A percentile compares a stretch with the other conserved stretches of the same genome.
These are phyloP conservation scores for Phytopythium cucurbitacearum DNA, from an alignment of 352 stramenopile genomes.

Conservation along the genomic window DNA sequence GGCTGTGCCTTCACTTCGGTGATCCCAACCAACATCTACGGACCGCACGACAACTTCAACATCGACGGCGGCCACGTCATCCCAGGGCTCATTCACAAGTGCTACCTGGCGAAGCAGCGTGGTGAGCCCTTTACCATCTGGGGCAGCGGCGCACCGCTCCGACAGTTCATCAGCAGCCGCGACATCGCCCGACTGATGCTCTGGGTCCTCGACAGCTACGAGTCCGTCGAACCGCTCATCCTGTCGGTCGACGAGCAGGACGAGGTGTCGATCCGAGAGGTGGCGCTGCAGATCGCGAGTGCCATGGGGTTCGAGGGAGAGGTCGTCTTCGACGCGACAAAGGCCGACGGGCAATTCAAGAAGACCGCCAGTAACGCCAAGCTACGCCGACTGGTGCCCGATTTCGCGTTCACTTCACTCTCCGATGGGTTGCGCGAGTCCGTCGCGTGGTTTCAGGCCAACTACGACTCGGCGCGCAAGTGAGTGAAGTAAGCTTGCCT, in stretches of 20 bases:
- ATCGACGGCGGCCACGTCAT: slow-evolving; percentile 97
- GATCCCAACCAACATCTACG: slow-evolving; percentile 99
- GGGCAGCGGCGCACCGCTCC: slow-evolving; percentile 92
- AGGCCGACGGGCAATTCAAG: slow-evolving; percentile 98
- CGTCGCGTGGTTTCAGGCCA: slow-evolving; percentile 46
- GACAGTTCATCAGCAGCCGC: slow-evolving; percentile 97
- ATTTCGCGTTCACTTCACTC: slow-evolving; percentile 95
- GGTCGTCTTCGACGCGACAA: slow-evolving; percentile 90
- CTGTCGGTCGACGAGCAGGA: slow-evolving; percentile 92
- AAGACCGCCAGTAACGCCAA: slow-evolving; percentile 98
- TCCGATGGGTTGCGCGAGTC: slow-evolving; percentile 66
- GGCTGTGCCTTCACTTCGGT: slow-evolving; percentile 97
- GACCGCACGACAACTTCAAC: slow-evolving; percentile 98
- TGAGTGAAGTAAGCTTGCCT: slow-evolving; percentile 9
- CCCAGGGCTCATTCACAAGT: slow-evolving; percentile 98
- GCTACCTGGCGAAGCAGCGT: slow-evolving; percentile 93
- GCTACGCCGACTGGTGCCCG: slow-evolving; percentile 80
- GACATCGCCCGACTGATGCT: slow-evolving; percentile 96
- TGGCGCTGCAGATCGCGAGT: slow-evolving; percentile 77
- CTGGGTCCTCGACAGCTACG: slow-evolving; percentile 61
- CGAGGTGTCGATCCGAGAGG: slow-evolving; percentile 95
- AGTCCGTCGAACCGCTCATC: slow-evolving; percentile 94
- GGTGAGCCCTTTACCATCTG: slow-evolving; percentile 91
- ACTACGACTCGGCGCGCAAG: slow-evolving; percentile 45
- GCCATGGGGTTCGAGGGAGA: slow-evolving; percentile 82